Conservation (phyloP, 192 early-diverging fungal species). For the Podila clonocystis region DNA sequence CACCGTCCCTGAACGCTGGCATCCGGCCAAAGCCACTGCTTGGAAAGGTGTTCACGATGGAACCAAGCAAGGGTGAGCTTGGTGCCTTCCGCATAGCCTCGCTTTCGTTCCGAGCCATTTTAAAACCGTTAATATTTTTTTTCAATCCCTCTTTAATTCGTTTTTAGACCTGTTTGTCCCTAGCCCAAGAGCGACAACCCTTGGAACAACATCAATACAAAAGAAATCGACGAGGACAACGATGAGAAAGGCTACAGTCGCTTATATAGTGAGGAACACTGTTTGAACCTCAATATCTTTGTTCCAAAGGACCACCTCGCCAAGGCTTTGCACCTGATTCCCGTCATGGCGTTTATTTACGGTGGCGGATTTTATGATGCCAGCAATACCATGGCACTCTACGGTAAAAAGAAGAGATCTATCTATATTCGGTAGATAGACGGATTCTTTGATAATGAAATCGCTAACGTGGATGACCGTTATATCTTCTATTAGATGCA, state of each 20-base stretch:
- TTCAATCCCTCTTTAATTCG: too few relatives aligned
- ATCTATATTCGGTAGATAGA: neutral
- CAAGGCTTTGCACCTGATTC: neutral
- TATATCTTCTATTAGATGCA: too few relatives aligned
- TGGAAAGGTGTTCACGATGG: slow-evolving; percentile 42
- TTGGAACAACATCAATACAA: slow-evolving; percentile 5
- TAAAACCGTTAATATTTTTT: too few relatives aligned
- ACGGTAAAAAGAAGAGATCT: neutral
- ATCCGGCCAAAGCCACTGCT: slow-evolving; percentile 17
- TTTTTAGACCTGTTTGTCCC: slow-evolving; percentile 22
- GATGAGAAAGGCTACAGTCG: slow-evolving; percentile 11
- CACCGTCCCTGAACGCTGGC: slow-evolving; percentile 46
- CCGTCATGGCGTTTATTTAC: slow-evolving; percentile 42
- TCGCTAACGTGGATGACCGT: too few relatives aligned
- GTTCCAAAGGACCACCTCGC: slow-evolving; percentile 10
- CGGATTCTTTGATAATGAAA: too few relatives aligned
- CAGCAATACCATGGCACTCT: slow-evolving; percentile 31
- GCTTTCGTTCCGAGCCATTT: too few relatives aligned
- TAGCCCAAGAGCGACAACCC: slow-evolving; percentile 20
- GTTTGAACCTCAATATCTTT: slow-evolving; percentile 60
- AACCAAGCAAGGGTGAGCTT: slow-evolving; percentile 16
- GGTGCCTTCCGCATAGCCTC: too few relatives aligned
- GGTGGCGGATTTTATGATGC: slow-evolving; percentile 33
- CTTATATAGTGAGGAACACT: slow-evolving; percentile 46
- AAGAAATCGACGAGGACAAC: slow-evolving; percentile 13